Percentiles rank a stretch among this genome's conserved stretches.
Evolutionary conservation across 306 rosid genomes (phyloP).

Genomic region (Prunus davidiana): DNA sequence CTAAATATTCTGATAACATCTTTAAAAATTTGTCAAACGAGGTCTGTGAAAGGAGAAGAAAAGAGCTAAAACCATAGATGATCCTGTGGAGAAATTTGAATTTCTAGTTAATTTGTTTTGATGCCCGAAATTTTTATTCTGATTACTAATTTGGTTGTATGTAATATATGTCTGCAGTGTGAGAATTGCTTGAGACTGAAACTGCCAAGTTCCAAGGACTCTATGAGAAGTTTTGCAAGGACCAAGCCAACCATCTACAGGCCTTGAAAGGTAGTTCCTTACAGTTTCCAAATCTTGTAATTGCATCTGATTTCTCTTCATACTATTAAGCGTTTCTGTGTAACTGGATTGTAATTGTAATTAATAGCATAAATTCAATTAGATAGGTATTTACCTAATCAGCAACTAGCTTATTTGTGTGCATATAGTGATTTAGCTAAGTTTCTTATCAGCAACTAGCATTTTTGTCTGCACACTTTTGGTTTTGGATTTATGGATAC

Average conservation of each 20-base stretch:
- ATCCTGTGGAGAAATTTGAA: not conserved
- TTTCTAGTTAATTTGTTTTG: constrained; percentile 1
- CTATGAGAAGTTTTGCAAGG: constrained; percentile 72
- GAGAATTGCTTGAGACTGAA: constrained; percentile 76
- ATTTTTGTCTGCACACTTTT: no score
- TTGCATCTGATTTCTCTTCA: not conserved
- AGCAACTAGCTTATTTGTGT: no score
- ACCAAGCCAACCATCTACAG: constrained; percentile 65
- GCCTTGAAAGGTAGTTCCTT: constrained; percentile 61
- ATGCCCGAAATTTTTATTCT: not conserved
- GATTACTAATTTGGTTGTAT: constrained; percentile 9
- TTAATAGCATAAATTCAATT: no score
- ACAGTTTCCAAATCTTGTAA: not conserved
- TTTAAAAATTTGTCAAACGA: constrained; percentile 65
- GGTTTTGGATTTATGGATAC: no score
- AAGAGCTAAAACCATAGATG: not conserved
- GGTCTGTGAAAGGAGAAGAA: constrained; percentile 41
- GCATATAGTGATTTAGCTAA: no score
- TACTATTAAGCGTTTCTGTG: not conserved
- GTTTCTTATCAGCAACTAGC: no score
- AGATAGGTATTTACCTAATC: not conserved
- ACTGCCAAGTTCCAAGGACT: constrained; percentile 69
- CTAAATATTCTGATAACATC: no score
- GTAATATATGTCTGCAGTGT: constrained; percentile 42
- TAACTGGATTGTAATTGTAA: no score